Percentiles rank a stretch among this genome's conserved stretches.
These are phyloP conservation scores for Fomitopsis pulvina DNA, from an alignment of 768 basidiomycete species.

Conservation along the genomic window DNA sequence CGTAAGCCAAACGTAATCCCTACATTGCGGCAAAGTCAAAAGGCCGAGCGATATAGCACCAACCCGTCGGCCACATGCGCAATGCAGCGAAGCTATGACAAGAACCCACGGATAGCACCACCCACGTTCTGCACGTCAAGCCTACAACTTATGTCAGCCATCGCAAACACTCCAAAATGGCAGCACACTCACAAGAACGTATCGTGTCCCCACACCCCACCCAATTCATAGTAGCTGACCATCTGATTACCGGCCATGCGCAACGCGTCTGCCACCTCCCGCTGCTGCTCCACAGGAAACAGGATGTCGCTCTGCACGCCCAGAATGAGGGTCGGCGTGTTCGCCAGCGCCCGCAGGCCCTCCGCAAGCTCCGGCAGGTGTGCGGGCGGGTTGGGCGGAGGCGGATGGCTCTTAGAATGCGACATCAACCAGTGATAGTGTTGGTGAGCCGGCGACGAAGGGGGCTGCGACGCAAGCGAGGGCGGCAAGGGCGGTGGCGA, in stretches of 20 bases:
- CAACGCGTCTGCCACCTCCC: conserved; percentile 89
- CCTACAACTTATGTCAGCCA: conserved; percentile 28
- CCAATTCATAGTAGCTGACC: conserved; percentile 95
- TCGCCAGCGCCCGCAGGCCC: conserved; percentile 67
- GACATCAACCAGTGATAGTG: conserved; percentile 27
- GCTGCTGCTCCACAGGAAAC: conserved; percentile 95
- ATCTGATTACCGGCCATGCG: conserved; percentile 81
- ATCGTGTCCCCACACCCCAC: conserved; percentile 99
- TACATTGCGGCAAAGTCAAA: too few species aligned
- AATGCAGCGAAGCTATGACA: too few species aligned
- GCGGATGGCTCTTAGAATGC: conserved; percentile 65
- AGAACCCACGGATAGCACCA: conserved; percentile 85
- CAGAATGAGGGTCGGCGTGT: conserved; percentile 79
- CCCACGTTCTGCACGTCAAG: conserved; percentile 88
- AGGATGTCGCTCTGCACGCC: conserved; percentile 97
- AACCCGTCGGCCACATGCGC: too few species aligned
- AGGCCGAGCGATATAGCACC: too few species aligned
- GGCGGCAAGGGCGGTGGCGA: conserved; percentile 21
- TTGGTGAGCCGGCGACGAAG: conserved; percentile 14
- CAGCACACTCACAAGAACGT: conserved; percentile 76
- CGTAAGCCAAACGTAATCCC: too few species aligned
- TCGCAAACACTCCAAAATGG: neutral
- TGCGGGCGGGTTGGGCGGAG: conserved; percentile 65
- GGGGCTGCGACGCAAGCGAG: conserved; percentile 21
- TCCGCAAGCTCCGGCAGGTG: conserved; percentile 70